Evolutionary conservation across 495 filamentous ascomycete species (phyloP).

Genomic region (Aspergillus wentii): DNA sequence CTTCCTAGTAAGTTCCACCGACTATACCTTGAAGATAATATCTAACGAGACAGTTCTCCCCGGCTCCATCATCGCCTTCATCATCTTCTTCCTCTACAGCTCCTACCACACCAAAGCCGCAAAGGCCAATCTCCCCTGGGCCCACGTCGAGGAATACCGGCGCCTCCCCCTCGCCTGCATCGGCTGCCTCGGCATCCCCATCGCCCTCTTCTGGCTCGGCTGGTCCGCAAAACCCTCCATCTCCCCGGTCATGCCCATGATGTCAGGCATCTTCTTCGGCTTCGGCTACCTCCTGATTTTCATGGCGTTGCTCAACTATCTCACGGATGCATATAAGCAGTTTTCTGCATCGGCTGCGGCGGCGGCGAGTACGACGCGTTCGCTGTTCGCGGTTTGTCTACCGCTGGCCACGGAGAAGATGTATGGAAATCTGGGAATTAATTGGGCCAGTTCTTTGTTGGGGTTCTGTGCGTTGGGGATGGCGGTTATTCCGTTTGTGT

Average conservation of each 20-base stretch:
- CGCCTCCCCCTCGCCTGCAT: slow-evolving; percentile 64
- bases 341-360: slow-evolving; percentile 68
- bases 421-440: slow-evolving; percentile 33
- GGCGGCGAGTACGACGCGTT: slow-evolving; percentile 54
- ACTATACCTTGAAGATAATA: neutral
- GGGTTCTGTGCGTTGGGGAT: slow-evolving; percentile 39
- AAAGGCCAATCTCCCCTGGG: slow-evolving; percentile 16
- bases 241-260: slow-evolving; percentile 58
- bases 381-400: slow-evolving; percentile 55
- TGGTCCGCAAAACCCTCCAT: slow-evolving; percentile 55
- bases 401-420: slow-evolving; percentile 40
- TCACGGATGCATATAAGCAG: slow-evolving; percentile 71
- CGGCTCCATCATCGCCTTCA: slow-evolving; percentile 20
- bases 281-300: slow-evolving; percentile 64
- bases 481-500: slow-evolving; percentile 36
- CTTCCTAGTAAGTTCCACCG: slow-evolving; percentile 19
- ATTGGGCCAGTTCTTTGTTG: slow-evolving; percentile 42
- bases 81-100: slow-evolving; percentile 22
- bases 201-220: slow-evolving; percentile 68
- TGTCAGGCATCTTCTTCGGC: slow-evolving; percentile 65
- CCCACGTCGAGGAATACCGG: slow-evolving; percentile 50
- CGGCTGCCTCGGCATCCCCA: slow-evolving; percentile 56
- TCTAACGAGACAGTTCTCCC: slow-evolving; percentile 15
- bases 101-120: slow-evolving; percentile 17
- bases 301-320: slow-evolving; percentile 67